A percentile compares a stretch with the other conserved stretches of the same genome.
Conservation (phyloP, 495 filamentous ascomycete genomes). For the Neurospora hispaniola region DNA sequence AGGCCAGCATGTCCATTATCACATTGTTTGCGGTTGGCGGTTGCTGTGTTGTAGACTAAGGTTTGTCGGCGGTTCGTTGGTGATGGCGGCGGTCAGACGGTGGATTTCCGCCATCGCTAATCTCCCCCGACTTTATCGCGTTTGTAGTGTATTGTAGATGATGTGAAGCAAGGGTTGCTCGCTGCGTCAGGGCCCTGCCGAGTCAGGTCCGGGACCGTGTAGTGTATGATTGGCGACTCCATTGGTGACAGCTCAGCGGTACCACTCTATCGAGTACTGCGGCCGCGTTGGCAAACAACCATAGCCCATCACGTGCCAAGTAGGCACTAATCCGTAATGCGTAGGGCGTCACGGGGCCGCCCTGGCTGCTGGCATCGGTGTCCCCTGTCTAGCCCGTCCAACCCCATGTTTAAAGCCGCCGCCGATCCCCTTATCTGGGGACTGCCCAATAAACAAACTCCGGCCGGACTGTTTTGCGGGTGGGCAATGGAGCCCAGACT, state of each 20-base stretch:
- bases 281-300: background rate
- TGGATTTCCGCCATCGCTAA: background rate
- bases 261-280: background rate
- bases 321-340: background rate
- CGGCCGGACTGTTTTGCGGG: background rate
- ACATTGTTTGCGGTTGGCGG: background rate
- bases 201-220: background rate
- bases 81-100: background rate
- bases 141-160: background rate
- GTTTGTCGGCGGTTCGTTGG: background rate
- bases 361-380: background rate
- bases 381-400: background rate
- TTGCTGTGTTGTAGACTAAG: background rate
- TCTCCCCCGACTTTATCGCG: background rate
- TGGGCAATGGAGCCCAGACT: background rate
- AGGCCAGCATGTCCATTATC: background rate
- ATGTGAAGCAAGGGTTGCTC: conserved; percentile 1
- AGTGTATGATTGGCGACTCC: background rate
- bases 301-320: background rate
- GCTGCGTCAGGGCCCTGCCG: background rate
- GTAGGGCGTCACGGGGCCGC: background rate
- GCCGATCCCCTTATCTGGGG: background rate
- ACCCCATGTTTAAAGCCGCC: background rate
- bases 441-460: background rate
- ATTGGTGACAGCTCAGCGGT: conserved; percentile 3